Evolutionary conservation across 495 filamentous ascomycete species (phyloP).

Genomic region (Pseudomonodictys pantanalensis): DNA sequence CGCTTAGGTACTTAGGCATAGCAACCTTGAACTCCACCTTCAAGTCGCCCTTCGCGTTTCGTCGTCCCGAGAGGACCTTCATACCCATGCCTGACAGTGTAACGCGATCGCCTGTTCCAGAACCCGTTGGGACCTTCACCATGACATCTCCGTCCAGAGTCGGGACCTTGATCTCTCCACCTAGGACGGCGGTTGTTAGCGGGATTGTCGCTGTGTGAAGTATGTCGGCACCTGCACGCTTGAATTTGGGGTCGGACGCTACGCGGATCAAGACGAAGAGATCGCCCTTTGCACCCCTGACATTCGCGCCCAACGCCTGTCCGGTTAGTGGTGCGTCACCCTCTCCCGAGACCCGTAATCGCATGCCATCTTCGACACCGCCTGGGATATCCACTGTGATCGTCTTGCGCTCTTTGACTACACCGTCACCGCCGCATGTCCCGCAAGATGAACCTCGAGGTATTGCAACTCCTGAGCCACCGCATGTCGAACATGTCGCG

Average conservation of each 20-base stretch:
- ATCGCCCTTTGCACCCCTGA: conserved; percentile 68
- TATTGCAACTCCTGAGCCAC: conserved; percentile 66
- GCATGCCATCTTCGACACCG: conserved; percentile 95
- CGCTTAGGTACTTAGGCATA: conserved; percentile 89
- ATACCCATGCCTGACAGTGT: conserved; percentile 87
- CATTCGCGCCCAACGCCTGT: conserved; percentile 54
- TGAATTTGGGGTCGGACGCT: conserved; percentile 79
- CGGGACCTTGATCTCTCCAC: conserved; percentile 83
- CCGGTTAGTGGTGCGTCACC: conserved; percentile 82
- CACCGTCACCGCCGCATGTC: conserved; percentile 74
- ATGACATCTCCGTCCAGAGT: conserved; percentile 88
- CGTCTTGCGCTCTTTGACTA: conserved; percentile 71
- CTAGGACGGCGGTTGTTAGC: conserved; percentile 86
- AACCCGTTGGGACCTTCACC: conserved; percentile 83
- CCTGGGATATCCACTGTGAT: conserved; percentile 86
- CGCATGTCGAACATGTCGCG: conserved; percentile 78
- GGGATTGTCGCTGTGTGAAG: conserved; percentile 89
- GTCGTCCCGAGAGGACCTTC: conserved; percentile 65
- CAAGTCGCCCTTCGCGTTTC: conserved; percentile 68
- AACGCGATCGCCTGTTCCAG: conserved; percentile 86
- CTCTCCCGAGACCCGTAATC: conserved; percentile 72
- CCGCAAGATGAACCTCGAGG: conserved; percentile 77
- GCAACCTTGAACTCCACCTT: conserved; percentile 90
- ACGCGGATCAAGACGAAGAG: conserved; percentile 84
- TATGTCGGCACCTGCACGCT: conserved; percentile 78